phyloP scores from a whole-genome alignment of 2,329 filamentous ascomycete genomes.

The Beauveria sp. region DNA sequence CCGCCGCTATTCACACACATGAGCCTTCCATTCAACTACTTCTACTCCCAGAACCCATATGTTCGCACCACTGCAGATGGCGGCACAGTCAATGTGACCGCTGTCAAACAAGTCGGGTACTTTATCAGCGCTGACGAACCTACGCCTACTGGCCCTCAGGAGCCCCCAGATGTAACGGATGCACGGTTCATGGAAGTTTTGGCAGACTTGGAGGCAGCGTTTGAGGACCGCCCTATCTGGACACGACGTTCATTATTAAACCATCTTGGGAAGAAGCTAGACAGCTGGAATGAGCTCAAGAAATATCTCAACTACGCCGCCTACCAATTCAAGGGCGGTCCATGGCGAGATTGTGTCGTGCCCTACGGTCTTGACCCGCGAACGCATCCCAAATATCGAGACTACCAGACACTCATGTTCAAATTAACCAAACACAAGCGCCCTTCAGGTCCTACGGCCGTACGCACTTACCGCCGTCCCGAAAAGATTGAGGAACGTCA shows the following conservation, averaged over 20 bases:
- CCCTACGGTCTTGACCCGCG: slow-evolving; percentile 83
- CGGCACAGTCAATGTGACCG: slow-evolving; percentile 50
- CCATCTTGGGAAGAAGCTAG: slow-evolving; percentile 46
- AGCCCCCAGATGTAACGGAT: slow-evolving; percentile 52
- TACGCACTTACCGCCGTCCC: slow-evolving; percentile 16
- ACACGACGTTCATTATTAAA: slow-evolving; percentile 79
- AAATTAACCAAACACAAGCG: slow-evolving; percentile 53
- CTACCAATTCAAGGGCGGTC: slow-evolving; percentile 88
- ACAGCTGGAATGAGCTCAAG: slow-evolving; percentile 54
- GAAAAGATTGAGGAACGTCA: slow-evolving; percentile 31
- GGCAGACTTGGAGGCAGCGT: slow-evolving; percentile 52
- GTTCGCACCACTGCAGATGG: slow-evolving; percentile 56
- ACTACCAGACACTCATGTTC: slow-evolving; percentile 87
- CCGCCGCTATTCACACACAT: slow-evolving; percentile 72
- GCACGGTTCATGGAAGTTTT: slow-evolving; percentile 58
- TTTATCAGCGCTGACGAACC: slow-evolving; percentile 56
- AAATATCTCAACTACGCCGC: slow-evolving; percentile 75
- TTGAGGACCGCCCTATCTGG: slow-evolving; percentile 74
- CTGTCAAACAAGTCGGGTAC: slow-evolving; percentile 51
- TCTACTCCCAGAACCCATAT: slow-evolving; percentile 79
- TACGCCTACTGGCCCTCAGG: slow-evolving; percentile 52
- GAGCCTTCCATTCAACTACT: slow-evolving; percentile 67
- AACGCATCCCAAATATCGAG: slow-evolving; percentile 63
- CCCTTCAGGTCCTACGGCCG: slow-evolving; percentile 32
- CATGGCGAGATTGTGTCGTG: slow-evolving; percentile 84